Conservation (phyloP, 306 rosid genomes). For the Cicer chorassanicum region DNA sequence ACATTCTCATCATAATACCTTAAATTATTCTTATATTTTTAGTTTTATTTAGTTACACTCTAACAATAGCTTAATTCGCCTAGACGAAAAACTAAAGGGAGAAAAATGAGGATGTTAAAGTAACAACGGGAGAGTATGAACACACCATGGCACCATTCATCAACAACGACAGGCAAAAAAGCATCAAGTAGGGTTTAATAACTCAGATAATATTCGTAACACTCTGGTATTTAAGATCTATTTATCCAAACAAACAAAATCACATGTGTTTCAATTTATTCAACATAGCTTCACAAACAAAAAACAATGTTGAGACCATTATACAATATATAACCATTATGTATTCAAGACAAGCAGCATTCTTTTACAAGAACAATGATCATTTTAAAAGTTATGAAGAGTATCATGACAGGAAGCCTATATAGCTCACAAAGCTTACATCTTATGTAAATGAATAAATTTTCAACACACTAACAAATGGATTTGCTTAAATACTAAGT, state of each 20-base stretch:
- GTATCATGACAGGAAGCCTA: conserved; percentile 50
- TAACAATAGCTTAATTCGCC: too few species aligned
- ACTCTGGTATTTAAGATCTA: conserved; percentile 6
- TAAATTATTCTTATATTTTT: too few species aligned
- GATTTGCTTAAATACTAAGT: conserved; percentile 52
- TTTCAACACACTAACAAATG: conserved; percentile 55
- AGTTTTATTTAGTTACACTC: too few species aligned
- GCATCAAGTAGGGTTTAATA: too few species aligned
- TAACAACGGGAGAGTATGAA: too few species aligned
- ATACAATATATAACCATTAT: conserved; percentile 50
- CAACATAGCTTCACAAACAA: conserved; percentile 51
- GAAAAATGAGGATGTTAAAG: too few species aligned
- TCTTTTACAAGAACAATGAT: conserved; percentile 62
- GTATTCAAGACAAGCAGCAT: conserved; percentile 56
- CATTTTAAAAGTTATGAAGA: conserved; percentile 43
- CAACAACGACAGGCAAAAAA: too few species aligned
- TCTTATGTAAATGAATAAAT: conserved; percentile 55
- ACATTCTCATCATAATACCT: too few species aligned
- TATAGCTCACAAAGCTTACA: conserved; percentile 51
- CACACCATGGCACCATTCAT: too few species aligned
- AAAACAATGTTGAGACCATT: conserved; percentile 48
- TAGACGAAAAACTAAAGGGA: too few species aligned
- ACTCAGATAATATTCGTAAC: not conserved
- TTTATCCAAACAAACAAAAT: conserved; percentile 11
- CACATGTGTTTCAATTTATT: conserved; percentile 48